Percentiles rank a stretch among this genome's conserved stretches.
phyloP scores from a whole-genome alignment of 2,329 filamentous ascomycete genomes.

The Arthrobotrys megalospora region DNA sequence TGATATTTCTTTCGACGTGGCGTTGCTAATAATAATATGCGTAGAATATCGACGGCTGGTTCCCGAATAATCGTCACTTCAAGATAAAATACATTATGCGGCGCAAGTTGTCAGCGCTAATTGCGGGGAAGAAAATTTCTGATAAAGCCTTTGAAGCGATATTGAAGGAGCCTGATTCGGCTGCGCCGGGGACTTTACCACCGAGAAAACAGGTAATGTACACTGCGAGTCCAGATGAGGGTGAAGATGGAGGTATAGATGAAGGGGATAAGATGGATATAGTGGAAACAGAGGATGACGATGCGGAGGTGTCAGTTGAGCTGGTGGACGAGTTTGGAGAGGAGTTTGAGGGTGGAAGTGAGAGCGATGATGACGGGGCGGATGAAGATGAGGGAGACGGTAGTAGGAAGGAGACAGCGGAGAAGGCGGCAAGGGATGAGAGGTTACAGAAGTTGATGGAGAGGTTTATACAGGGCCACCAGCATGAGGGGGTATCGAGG shows the following conservation, averaged over 20 bases:
- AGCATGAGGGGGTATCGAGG: conserved; percentile 48
- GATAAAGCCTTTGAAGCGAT: conserved; percentile 69
- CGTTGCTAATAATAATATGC: conserved; percentile 66
- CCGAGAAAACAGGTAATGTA: conserved; percentile 61
- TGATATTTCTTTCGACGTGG: conserved; percentile 72
- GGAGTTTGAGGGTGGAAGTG: conserved; percentile 63
- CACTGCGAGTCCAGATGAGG: neutral
- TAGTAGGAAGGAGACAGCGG: conserved; percentile 59
- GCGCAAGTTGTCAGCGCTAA: conserved; percentile 77
- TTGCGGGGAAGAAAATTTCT: conserved; percentile 70
- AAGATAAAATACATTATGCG: conserved; percentile 92
- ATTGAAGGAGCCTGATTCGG: conserved; percentile 68
- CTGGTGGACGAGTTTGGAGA: conserved; percentile 64
- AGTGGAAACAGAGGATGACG: conserved; percentile 65
- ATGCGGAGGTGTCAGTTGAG: conserved; percentile 63
- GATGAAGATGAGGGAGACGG: conserved; percentile 63
- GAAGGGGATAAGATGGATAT: conserved; percentile 49
- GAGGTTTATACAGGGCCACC: conserved; percentile 53
- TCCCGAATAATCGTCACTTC: conserved; percentile 82
- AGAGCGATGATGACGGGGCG: conserved; percentile 63
- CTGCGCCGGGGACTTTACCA: conserved; percentile 65
- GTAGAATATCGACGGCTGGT: conserved; percentile 79
- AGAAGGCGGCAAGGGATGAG: conserved; percentile 33
- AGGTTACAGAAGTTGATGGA: conserved; percentile 50
- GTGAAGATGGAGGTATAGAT: neutral